These are phyloP conservation scores for Carallia brachiata DNA, from an alignment of 345 rosid species.

Conservation along the genomic window DNA sequence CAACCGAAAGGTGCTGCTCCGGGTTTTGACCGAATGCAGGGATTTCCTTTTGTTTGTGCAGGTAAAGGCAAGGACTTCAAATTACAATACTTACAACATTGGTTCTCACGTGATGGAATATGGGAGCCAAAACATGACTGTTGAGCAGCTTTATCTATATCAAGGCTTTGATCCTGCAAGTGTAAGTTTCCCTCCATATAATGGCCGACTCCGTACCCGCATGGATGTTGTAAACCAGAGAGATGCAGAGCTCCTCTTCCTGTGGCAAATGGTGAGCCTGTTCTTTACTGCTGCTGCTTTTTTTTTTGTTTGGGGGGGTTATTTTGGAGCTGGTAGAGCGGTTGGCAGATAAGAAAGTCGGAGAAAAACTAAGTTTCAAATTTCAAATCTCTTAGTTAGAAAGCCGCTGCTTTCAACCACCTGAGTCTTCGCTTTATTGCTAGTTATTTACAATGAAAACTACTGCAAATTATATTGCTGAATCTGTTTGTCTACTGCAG, in stretches of 20 bases:
- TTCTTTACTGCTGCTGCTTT: neutral
- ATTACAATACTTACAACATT: slow-evolving; percentile 37
- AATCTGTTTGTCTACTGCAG: slow-evolving; percentile 28
- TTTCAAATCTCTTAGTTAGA: no score
- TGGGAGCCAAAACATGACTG: slow-evolving; percentile 53
- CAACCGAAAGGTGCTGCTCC: neutral
- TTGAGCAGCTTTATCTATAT: slow-evolving; percentile 65
- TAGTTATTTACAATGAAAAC: no score
- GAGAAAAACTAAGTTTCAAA: no score
- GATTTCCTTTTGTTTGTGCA: slow-evolving; percentile 16
- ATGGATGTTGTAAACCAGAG: slow-evolving; percentile 73
- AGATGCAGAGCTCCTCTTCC: slow-evolving; percentile 78
- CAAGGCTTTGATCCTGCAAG: slow-evolving; percentile 83
- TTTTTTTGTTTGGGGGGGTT: no score
- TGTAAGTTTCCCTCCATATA: slow-evolving; percentile 47
- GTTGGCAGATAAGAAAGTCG: no score
- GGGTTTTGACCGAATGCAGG: neutral
- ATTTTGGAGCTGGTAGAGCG: no score
- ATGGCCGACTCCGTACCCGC: slow-evolving; percentile 13
- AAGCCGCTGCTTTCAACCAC: no score
- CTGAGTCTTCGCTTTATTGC: no score
- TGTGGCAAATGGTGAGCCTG: slow-evolving; percentile 75
- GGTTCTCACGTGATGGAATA: slow-evolving; percentile 99
- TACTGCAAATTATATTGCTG: no score
- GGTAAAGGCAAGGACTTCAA: slow-evolving; percentile 85